Evolutionary conservation across 257 asterid species (phyloP), one percentile per base, ranked within the genome.

Genomic region (Ballota nigra): DNA sequence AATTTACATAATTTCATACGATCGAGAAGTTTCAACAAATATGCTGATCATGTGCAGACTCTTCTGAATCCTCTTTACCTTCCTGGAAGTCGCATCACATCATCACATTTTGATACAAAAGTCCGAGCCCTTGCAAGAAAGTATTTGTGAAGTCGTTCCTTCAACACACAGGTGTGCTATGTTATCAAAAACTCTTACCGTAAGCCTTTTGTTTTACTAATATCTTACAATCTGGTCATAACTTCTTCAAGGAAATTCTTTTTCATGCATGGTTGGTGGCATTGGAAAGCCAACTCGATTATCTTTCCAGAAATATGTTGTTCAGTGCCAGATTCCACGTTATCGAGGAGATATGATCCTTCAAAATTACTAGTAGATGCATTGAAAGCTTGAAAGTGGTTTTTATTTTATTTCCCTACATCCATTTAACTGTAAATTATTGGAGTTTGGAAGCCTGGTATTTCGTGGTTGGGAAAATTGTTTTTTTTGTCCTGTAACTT

Each of bases 31-130:
- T 63, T 68, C 23, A 63, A 43, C 59, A 51, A 65, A 36, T n/a
- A 45, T 64, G 45, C 41, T 75, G 69, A 80, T 74, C 3, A 33
- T 40, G 77, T 77, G 78, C 98, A 95, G 99, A 86, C 88, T 66
- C 95, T 95, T 82, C 94, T 89, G 72, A 95, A 92, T 78, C 98
- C 99, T 63, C 96, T 92, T 20, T 95, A 92, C 80, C 85, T 92
- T 33, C 96, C 99, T n/a, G 98, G 99, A 77, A 86, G 97, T 55
- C 96, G 98, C 33, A 74, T 95, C 78, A 80, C 96, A 41, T 92
- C 98, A 55, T 89, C 98, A 24, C 98, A 92, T 78, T 95, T 95
- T n/a, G 98, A 92, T 66, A 95, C 99, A 65, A 95, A 95, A 86
- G 96, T 95, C 28, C 80, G 98, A 75, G 96, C 98, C 66, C 96